Evolutionary conservation across 2,329 filamentous ascomycete species (phyloP), one percentile per base, ranked within the genome.

Genomic region (Camillea tinctor): DNA sequence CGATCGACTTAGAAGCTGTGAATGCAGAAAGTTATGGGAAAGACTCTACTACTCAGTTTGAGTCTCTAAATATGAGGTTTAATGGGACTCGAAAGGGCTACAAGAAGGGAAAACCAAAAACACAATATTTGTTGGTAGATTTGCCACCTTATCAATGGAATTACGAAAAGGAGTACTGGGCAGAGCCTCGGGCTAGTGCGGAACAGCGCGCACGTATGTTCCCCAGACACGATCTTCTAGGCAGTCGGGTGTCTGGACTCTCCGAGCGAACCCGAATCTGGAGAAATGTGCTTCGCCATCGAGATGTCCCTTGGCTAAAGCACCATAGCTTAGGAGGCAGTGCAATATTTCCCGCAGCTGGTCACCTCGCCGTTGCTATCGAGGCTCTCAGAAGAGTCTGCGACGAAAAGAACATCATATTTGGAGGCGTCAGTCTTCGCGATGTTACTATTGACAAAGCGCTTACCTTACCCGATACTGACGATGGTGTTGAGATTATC

Each of bases 71-170:
- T 7, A 44, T 54, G 2, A 57, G 59, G 51, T 55, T 60, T 5
- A 15, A n/a, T 19, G 24, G 22, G 7, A 56, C 15, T 17, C 53
- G 54, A 20, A 58, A 57, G 11, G 50, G 36, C 19, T 54, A 50
- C 52, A 56, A 57, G 8, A 30, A 54, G 17, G 53, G 62, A 30
- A 67, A 67, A 21, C 57, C 55, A 9, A 65, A 59, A 13, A 60
- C 62, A 24, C 59, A 57, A 30, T 57, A 60, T 50, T 22, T 69
- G 21, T 59, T 72, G 5, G 68, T 71, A 8, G 69, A 73, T 48
- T 60, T 74, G 17, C 72, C 72, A 0, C 62, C 66, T 2, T 74
- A 74, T 60, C 68, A 69, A 50, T 74, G 69, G 69, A 68, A 68
- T 26, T 69, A 73, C 22, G 56, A 62, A 22, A 59, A 59, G 30